Base-by-base conservation (phyloP, 306 rosid genomes). In the Sphenostylis stenocarpa region DNA sequence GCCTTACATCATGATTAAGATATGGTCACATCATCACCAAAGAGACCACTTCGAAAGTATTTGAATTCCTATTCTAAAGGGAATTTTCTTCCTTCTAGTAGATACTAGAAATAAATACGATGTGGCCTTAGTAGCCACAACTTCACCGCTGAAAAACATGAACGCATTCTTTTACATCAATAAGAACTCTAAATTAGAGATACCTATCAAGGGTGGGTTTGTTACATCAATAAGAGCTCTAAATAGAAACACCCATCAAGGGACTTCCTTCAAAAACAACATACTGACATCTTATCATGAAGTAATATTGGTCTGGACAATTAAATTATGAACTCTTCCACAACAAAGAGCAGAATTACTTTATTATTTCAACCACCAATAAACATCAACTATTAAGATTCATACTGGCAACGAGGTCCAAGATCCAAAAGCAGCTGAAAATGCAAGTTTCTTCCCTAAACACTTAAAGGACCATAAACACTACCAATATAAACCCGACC, bases 221-320 rank as follows among this genome's bases (percentile, higher is more conserved):
- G 24, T 57, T 28, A 21, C 3, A 53, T 44, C 70, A 41, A 41
- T 24, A n/a, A 38, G 0, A 62, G 49, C 28, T 31, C 61, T 45
- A 45, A 68, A 12, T 55, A 55, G 68, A 77, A 70, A 33, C 7
- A 3, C 44, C 55, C 56, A n/a, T 57, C 70, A 56, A 33, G 38
- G 11, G 48, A 3, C 5, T 44, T 23, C 15, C 6, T 19, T 67
- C 16, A 7, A 52, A 52, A 68, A 45, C 31, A 20, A 14, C 19
- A 17, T 16, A 60, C 20, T 26, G 14, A 53, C 47, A 41, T 63
- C 7, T 70, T 11, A 43, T 53, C 16, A 52, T n/a, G 43, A 65
- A 51, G 55, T 38, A 33, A 38, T 51, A 53, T 39, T 23, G 6
- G n/a, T 64, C 41, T 33, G 29, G 43, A 36, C 12, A 15, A 24